Evolutionary conservation across 805 yeast species (phyloP).

Genomic region (Suhomyces sp.): DNA sequence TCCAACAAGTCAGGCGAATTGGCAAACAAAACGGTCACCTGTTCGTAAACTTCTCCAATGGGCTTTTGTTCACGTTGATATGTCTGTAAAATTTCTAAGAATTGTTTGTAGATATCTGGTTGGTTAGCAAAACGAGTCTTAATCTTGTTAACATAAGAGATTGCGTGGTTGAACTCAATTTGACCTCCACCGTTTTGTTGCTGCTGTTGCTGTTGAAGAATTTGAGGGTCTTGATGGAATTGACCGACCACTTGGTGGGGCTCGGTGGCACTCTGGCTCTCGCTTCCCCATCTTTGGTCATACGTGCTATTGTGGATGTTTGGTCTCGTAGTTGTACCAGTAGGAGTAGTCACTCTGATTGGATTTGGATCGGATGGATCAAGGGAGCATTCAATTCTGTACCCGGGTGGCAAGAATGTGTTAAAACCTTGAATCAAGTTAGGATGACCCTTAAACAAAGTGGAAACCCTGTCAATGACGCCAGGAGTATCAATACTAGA

Average conservation of each 20-base stretch:
- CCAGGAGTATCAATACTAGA: conserved; percentile 93
- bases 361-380: conserved; percentile 91
- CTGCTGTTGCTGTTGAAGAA: conserved; percentile 16
- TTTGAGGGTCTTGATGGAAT: conserved; percentile 19
- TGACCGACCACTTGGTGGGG: conserved; percentile 16
- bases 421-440: conserved; percentile 94
- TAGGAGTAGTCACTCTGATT: conserved; percentile 91
- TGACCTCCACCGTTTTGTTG: conserved; percentile 57
- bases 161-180: conserved; percentile 96
- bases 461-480: conserved; percentile 92
- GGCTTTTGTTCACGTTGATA: conserved; percentile 96
- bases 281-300: conserved; percentile 27
- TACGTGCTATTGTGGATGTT: conserved; percentile 37
- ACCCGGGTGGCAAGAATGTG: conserved; percentile 96
- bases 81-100: conserved; percentile 91
- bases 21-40: conserved; percentile 83
- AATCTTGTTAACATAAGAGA: conserved; percentile 92
- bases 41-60: conserved; percentile 91
- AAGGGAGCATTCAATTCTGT: conserved; percentile 83
- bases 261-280: conserved; percentile 13
- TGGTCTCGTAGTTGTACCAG: conserved; percentile 80
- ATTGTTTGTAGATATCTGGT: conserved; percentile 94
- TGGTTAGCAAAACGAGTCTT: conserved; percentile 90
- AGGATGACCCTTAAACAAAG: conserved; percentile 89
- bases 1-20: conserved; percentile 93